Evolutionary conservation across 2,329 filamentous ascomycete species (phyloP).

Genomic region (Pleurostoma richardsiae): DNA sequence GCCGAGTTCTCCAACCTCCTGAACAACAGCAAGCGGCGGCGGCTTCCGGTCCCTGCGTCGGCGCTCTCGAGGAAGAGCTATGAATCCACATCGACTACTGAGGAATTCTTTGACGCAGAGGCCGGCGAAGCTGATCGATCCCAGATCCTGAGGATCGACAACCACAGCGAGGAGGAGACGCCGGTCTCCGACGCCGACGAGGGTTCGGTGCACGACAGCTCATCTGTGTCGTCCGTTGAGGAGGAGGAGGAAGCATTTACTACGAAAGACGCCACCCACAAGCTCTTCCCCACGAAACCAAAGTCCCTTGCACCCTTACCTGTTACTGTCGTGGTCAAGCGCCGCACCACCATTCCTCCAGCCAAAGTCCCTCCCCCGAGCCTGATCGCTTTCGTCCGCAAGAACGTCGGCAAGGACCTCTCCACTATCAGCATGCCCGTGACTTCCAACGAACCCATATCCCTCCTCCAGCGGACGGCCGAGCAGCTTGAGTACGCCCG

Average conservation of each 20-base stretch:
- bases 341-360: conserved; percentile 66
- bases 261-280: conserved; percentile 53
- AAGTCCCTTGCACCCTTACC: conserved; percentile 76
- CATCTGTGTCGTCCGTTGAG: conserved; percentile 54
- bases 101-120: conserved; percentile 94
- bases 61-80: conserved; percentile 58
- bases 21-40: conserved; percentile 71
- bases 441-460: conserved; percentile 89
- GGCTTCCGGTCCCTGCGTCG: conserved; percentile 50
- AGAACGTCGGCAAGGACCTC: conserved; percentile 96
- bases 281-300: conserved; percentile 69
- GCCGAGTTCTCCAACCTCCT: conserved; percentile 76
- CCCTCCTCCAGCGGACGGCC: conserved; percentile 79
- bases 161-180: conserved; percentile 65
- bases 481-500: conserved; percentile 90
- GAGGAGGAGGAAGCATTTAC: conserved; percentile 50
- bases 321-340: conserved; percentile 55
- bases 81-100: conserved; percentile 70
- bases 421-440: conserved; percentile 98
- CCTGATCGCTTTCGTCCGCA: conserved; percentile 88
- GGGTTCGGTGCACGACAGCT: conserved; percentile 53
- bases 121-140: conserved; percentile 54
- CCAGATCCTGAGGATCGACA: conserved; percentile 68
- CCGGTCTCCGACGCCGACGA: conserved; percentile 51
- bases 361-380: conserved; percentile 80